Evolutionary conservation across 2,329 filamentous ascomycete species (phyloP).

Genomic region (Penicillium polonicum): DNA sequence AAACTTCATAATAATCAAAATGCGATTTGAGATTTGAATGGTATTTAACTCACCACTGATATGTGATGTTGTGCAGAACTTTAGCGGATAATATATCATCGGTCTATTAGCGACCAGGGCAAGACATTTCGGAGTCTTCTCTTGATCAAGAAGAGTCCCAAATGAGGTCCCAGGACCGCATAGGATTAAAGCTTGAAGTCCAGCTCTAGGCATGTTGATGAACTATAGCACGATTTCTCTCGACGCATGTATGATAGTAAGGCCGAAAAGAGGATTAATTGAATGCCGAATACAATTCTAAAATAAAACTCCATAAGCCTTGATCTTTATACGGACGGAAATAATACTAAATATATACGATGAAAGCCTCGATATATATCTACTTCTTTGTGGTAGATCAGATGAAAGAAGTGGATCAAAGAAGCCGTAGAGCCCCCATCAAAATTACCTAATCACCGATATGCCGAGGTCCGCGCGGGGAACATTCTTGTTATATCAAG

Average conservation of each 20-base stretch:
- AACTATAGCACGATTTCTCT: neutral
- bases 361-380: neutral
- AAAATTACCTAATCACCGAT: slow-evolving; percentile 20
- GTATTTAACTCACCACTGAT: neutral
- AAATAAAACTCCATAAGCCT: neutral
- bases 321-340: neutral
- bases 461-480: slow-evolving; percentile 20
- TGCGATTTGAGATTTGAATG: neutral
- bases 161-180: slow-evolving; percentile 3
- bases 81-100: slow-evolving; percentile 1
- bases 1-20: neutral
- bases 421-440: neutral
- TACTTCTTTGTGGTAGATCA: neutral
- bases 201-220: neutral
- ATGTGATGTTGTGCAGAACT: neutral
- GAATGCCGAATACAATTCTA: neutral
- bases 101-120: slow-evolving; percentile 1
- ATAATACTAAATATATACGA: neutral
- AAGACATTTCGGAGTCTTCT: neutral
- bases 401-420: slow-evolving; percentile 7
- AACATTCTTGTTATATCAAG: slow-evolving; percentile 2
- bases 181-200: neutral
- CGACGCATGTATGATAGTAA: neutral
- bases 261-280: neutral
- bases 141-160: neutral